Base-by-base conservation (phyloP, 2,329 filamentous ascomycete genomes). In the Aphanocladium album region DNA sequence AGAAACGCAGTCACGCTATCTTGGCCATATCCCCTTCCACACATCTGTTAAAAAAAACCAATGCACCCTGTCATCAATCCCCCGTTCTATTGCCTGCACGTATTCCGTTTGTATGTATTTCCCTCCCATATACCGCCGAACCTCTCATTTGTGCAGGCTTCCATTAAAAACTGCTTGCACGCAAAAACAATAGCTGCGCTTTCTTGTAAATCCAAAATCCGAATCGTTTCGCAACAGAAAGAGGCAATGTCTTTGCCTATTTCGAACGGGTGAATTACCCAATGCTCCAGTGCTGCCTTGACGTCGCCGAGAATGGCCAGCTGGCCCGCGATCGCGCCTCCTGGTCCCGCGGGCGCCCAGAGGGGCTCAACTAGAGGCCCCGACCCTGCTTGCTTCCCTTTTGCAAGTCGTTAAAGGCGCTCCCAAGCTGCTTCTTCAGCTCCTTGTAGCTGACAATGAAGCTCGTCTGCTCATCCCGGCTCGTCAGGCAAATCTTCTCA, bases 361-460 rank as follows among this genome's bases (percentile, higher is more conserved):
- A 37, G 52, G 57, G 59, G 17, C 33, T 66, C 67, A 63, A 62
- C 68, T 76, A 77, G 58, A 76, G 71, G 55, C 70, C 70, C 61
- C 73, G 69, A 5, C 66, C 68, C 50, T 71, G 69, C 67, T 76
- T 77, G 60, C 69, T 71, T 53, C 71, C 74, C 70, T 84, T 85
- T 57, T 79, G 74, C 57, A 88, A 76, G 58, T 88, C 85, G 37
- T 78, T 78, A 66, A 87, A 88, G 2, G 84, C 79, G 57, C 77
- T 77, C 45, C 77, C 76, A 52, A 86, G 74, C 70, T 85, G 83
- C 72, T 86, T 85, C 74, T 85, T 96, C 63, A 99, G 75, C 73
- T 98, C 95, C 73, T 91, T 90, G 73, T 96, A 99, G 66, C 86
- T 93, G 62, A 97, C 87, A 60, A 97, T 83, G 69, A 98, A 89